Conservation (phyloP, 768 basidiomycete genomes). For the Panellus pusillus region DNA sequence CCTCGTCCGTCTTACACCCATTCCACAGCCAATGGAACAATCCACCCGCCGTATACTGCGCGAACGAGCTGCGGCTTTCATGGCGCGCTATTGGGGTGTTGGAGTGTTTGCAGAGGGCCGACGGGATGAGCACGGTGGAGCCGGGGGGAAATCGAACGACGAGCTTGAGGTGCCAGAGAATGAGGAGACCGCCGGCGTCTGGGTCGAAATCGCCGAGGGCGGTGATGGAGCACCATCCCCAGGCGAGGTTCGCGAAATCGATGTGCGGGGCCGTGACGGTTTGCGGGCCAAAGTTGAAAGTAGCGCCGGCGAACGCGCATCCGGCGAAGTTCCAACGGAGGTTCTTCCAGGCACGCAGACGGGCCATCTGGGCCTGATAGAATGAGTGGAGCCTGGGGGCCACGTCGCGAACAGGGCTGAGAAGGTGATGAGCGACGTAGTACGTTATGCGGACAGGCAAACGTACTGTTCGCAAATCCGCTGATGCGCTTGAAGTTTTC, state of each 20-base stretch:
- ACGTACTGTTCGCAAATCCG: neutral
- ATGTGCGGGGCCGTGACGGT: constrained; percentile 19
- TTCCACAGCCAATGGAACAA: constrained; percentile 21
- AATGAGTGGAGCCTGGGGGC: neutral
- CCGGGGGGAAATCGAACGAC: constrained; percentile 28
- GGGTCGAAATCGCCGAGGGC: constrained; percentile 26
- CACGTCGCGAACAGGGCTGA: neutral
- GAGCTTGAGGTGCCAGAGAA: constrained; percentile 25
- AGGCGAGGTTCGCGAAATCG: constrained; percentile 27
- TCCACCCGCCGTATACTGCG: constrained; percentile 22
- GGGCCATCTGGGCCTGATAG: neutral
- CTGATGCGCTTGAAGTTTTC: constrained; percentile 1
- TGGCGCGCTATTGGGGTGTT: neutral
- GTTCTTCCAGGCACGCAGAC: neutral
- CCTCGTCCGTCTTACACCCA: constrained; percentile 7
- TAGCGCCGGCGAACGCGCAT: constrained; percentile 25
- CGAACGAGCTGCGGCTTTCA: constrained; percentile 15
- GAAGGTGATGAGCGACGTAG: neutral
- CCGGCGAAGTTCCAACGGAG: neutral
- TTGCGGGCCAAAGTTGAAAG: constrained; percentile 31
- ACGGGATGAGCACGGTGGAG: constrained; percentile 25
- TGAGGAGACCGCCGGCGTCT: constrained; percentile 23
- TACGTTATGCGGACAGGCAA: too few species aligned
- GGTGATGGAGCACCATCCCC: constrained; percentile 29
- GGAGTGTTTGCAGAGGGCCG: constrained; percentile 17